Evolutionary conservation across 2,329 filamentous ascomycete species (phyloP).

Genomic region (Trichoderma pleuroti): DNA sequence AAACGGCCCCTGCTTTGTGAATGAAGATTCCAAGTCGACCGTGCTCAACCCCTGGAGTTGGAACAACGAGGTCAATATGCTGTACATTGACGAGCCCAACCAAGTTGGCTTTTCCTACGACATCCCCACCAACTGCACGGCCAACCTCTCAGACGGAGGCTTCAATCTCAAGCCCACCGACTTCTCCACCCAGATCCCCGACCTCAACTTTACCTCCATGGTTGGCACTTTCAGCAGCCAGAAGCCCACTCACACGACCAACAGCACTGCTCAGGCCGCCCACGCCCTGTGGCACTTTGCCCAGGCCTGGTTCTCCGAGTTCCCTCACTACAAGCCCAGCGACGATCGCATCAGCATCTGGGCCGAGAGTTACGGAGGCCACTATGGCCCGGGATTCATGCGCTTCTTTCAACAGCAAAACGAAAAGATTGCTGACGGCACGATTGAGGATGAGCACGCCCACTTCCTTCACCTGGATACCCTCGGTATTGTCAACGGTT

Average conservation of each 20-base stretch:
- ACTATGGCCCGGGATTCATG: conserved; percentile 64
- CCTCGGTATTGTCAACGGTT: conserved; percentile 67
- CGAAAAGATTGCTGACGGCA: conserved; percentile 36
- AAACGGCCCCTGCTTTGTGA: conserved; percentile 50
- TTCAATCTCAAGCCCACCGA: conserved; percentile 40
- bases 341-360: conserved; percentile 60
- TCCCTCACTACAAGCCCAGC: conserved; percentile 55
- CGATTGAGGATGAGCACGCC: conserved; percentile 38
- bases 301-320: conserved; percentile 56
- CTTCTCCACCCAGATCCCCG: conserved; percentile 37
- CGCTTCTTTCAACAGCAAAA: conserved; percentile 61
- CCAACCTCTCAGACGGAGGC: conserved; percentile 50
- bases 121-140: conserved; percentile 57
- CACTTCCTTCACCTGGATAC: conserved; percentile 54
- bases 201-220: conserved; percentile 36
- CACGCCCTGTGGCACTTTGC: conserved; percentile 62
- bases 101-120: conserved; percentile 69
- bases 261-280: conserved; percentile 54
- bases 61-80: conserved; percentile 52
- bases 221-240: conserved; percentile 35
- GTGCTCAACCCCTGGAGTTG: conserved; percentile 59
- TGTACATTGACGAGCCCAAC: conserved; percentile 60
- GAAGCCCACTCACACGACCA: conserved; percentile 32
- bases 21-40: conserved; percentile 49
- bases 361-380: conserved; percentile 66